A percentile compares a stretch with the other conserved stretches of the same genome.
Conservation (phyloP, 2,329 filamentous ascomycete genomes). For the Thielaviopsis cerberus region DNA sequence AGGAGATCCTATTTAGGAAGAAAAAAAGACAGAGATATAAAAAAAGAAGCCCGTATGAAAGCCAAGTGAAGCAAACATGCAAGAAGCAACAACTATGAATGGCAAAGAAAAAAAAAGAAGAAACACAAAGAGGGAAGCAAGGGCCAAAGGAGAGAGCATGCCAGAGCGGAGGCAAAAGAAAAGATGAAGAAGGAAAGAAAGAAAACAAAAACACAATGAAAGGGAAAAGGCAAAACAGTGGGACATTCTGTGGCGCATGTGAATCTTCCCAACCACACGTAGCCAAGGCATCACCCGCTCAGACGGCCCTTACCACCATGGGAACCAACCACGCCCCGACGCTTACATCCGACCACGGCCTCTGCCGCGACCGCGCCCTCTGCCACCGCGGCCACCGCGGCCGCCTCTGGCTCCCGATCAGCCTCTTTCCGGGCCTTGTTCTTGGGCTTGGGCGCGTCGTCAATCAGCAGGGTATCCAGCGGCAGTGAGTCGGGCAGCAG, state of each 20-base stretch:
- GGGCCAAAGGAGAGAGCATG: too few relatives aligned
- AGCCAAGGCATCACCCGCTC: not conserved
- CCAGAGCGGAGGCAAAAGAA: not conserved
- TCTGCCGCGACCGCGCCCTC: slow-evolving; percentile 31
- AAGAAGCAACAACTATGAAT: too few relatives aligned
- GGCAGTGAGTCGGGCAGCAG: slow-evolving; percentile 92
- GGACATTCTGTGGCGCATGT: not conserved
- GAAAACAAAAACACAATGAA: not conserved
- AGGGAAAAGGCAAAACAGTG: not conserved
- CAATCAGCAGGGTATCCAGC: slow-evolving; percentile 84
- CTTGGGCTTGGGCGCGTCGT: slow-evolving; percentile 95
- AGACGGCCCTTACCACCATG: not conserved
- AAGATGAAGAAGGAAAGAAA: not conserved
- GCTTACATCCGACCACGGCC: slow-evolving; percentile 21
- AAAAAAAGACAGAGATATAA: not conserved
- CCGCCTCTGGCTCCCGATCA: slow-evolving; percentile 37
- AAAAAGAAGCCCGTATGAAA: not conserved
- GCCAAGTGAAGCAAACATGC: not conserved
- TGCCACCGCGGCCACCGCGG: slow-evolving; percentile 34
- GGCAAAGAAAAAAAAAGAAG: not conserved
- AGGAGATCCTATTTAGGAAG: slow-evolving; percentile 1
- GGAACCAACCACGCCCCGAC: too few relatives aligned
- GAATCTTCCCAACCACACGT: not conserved
- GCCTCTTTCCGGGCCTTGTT: slow-evolving; percentile 97
- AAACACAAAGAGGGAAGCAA: not conserved